Base-by-base conservation (phyloP, 2,329 filamentous ascomycete genomes). In the Graphium sp. region DNA sequence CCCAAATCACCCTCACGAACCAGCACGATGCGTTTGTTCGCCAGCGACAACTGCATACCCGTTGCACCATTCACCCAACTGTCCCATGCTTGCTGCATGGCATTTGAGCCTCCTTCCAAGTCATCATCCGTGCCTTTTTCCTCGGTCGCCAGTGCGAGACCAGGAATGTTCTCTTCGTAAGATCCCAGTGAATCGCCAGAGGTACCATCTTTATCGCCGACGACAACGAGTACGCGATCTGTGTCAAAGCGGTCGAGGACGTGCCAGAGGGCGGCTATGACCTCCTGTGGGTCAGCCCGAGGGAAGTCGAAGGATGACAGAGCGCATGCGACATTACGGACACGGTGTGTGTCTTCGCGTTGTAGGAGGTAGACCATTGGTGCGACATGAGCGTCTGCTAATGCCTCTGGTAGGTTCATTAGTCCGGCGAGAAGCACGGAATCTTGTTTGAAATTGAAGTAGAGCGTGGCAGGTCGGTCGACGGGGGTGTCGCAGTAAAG, bases 301-400 rank as follows among this genome's bases (percentile, higher is more conserved):
- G 53, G 52, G 32, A 57, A 55, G 15, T 50, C 47, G 32, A 64
- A 46, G 39, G 59, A 57, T 18, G 46, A 41, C 31, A 61, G 58
- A 2, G 53, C 46, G 32, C 56, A 52, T 5, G 55, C 59, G 6
- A 61, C 46, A 35, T 55, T 49, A 15, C 48, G 43, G 29, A 64
- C 58, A 17, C 57, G 52, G 10, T 35, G 35, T 18, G 56, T 52
- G 39, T 63, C 59, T 31, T 51, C 45, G n/a, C 42, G 40, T 11
- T 44, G 40, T 13, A 64, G 35, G 38, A 62, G 64, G 38, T 62
- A 60, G 26, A 55, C 50, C 55, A 62, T 56, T 16, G 60, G 58
- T 29, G 48, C 47, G 46, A 53, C 57, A 48, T 60, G 55, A 16
- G 57, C 59, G 45, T 53, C n/a, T n/a, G n/a, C n/a, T n/a, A n/a